A percentile compares a stretch with the other conserved stretches of the same genome.
Conservation (phyloP, 2,329 filamentous ascomycete species). For the Nemania sp. region DNA sequence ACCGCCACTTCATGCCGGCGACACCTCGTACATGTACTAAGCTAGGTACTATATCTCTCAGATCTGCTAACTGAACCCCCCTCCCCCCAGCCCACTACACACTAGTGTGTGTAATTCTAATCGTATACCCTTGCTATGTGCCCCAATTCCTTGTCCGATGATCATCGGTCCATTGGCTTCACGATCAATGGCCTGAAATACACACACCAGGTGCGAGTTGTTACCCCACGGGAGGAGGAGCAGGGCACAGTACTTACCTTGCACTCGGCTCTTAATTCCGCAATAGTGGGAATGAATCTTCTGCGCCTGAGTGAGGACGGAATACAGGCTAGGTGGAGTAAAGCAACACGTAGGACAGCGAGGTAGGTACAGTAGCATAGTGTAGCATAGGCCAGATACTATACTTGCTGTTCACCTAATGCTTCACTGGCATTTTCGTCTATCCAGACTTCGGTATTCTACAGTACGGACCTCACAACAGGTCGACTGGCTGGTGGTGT, state of each 20-base stretch:
- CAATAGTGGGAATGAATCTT: neutral
- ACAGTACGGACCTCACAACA: constrained; percentile 8
- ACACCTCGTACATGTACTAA: constrained; percentile 28
- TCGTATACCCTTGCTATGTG: constrained; percentile 46
- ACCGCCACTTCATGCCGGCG: constrained; percentile 48
- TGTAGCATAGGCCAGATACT: neutral
- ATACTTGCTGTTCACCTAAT: neutral
- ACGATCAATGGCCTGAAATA: constrained; percentile 33
- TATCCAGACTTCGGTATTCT: constrained; percentile 8
- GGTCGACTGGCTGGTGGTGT: constrained; percentile 39
- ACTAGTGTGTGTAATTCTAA: constrained; percentile 40
- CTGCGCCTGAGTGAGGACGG: neutral
- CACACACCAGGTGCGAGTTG: neutral
- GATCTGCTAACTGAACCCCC: constrained; percentile 45
- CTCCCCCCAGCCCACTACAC: constrained; percentile 31
- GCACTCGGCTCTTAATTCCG: neutral
- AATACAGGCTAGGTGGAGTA: neutral
- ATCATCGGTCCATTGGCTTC: constrained; percentile 48
- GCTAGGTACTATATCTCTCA: constrained; percentile 24
- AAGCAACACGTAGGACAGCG: neutral
- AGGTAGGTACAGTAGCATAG: neutral
- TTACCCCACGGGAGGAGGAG: constrained; percentile 25
- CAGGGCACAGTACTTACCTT: no score
- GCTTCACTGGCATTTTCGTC: neutral
- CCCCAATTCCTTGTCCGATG: constrained; percentile 50